A percentile compares a stretch with the other conserved stretches of the same genome.
These are phyloP conservation scores for Taphrina flavorubra DNA, from an alignment of 1,139 yeast species.

Conservation along the genomic window DNA sequence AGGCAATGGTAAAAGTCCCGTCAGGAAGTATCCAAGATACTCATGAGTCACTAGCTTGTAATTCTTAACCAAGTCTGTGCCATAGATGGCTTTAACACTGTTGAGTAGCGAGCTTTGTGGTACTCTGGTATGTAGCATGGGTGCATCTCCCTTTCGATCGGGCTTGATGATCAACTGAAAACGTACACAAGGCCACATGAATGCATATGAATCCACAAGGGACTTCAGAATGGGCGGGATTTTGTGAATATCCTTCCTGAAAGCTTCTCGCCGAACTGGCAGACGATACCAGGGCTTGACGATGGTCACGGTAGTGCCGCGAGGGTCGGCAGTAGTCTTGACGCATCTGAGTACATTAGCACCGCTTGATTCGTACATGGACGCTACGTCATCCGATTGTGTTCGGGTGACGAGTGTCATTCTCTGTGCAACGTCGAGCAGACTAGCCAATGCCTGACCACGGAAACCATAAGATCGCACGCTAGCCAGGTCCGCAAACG, in stretches of 20 bases:
- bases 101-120: constrained; percentile 43
- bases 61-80: constrained; percentile 42
- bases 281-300: constrained; percentile 51
- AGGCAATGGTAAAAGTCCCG: constrained; percentile 42
- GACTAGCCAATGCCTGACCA: constrained; percentile 69
- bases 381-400: constrained; percentile 50
- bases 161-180: constrained; percentile 49
- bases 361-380: constrained; percentile 52
- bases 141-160: constrained; percentile 39
- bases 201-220: constrained; percentile 51
- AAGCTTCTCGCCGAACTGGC: constrained; percentile 54
- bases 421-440: constrained; percentile 51
- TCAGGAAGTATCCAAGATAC: constrained; percentile 36
- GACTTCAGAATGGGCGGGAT: constrained; percentile 49
- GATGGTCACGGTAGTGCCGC: constrained; percentile 54
- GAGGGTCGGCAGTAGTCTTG: constrained; percentile 13
- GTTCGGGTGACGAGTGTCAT: constrained; percentile 53
- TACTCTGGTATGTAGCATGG: constrained; percentile 31
- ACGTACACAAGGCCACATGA: constrained; percentile 51
- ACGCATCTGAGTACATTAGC: constrained; percentile 50
- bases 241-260: constrained; percentile 48
- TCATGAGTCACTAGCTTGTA: constrained; percentile 40
- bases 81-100: constrained; percentile 41
- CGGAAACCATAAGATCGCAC: constrained; percentile 64
- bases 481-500: constrained; percentile 56